Percentiles rank a stretch among this genome's conserved stretches.
Conservation (phyloP, 2,329 filamentous ascomycete species). For the Blastomyces silverae region DNA sequence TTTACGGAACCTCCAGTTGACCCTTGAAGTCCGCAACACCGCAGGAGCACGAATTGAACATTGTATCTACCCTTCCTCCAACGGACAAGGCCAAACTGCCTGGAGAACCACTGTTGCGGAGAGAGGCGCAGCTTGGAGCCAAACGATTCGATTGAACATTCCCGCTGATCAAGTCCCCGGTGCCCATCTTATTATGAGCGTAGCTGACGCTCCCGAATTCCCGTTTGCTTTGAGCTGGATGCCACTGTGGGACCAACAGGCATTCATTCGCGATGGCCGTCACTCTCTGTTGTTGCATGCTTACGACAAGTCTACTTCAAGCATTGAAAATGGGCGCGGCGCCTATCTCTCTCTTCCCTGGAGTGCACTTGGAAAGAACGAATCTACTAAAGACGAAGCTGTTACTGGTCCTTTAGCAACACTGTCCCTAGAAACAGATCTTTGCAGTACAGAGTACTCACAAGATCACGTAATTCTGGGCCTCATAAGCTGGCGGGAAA, state of each 20-base stretch:
- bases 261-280: conserved; percentile 78
- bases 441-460: conserved; percentile 91
- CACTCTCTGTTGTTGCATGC: conserved; percentile 80
- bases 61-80: conserved; percentile 82
- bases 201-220: conserved; percentile 77
- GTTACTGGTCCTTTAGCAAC: conserved; percentile 72
- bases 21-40: conserved; percentile 74
- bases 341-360: conserved; percentile 83
- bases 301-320: conserved; percentile 83
- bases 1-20: conserved; percentile 74
- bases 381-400: conserved; percentile 62
- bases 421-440: conserved; percentile 72
- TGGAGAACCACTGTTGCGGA: conserved; percentile 82
- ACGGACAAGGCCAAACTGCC: conserved; percentile 67
- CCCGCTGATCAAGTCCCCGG: conserved; percentile 70
- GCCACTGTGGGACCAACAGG: conserved; percentile 85
- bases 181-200: conserved; percentile 80
- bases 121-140: conserved; percentile 75
- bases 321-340: conserved; percentile 63
- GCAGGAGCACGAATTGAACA: conserved; percentile 76
- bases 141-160: conserved; percentile 76
- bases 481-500: conserved; percentile 78
- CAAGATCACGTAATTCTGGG: conserved; percentile 83
- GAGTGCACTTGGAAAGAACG: conserved; percentile 60
- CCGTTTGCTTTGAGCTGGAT: conserved; percentile 91